These are phyloP conservation scores for Acanthamoeba culbertsoni DNA, from an alignment of 208 protist species.

Conservation along the genomic window DNA sequence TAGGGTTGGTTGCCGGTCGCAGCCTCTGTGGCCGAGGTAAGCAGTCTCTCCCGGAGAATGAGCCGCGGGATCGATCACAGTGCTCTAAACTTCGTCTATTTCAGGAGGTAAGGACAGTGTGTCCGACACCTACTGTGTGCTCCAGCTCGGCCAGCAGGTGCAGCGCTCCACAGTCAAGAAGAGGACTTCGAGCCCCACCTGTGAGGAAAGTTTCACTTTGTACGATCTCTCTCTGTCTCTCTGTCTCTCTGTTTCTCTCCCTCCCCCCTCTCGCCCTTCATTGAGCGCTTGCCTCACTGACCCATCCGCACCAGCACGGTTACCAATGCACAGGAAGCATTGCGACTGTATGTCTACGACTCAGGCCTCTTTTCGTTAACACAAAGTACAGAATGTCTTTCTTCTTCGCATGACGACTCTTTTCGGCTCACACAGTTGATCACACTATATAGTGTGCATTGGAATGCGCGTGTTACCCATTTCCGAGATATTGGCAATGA, in stretches of 20 bases:
- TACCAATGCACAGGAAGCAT: neutral
- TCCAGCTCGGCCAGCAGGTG: constrained; percentile 25
- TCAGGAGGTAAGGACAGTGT: neutral
- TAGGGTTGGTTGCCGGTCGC: neutral
- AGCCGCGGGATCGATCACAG: neutral
- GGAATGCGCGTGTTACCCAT: neutral
- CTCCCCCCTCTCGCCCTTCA: neutral
- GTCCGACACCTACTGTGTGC: neutral
- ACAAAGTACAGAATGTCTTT: neutral
- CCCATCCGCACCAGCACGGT: too few relatives aligned
- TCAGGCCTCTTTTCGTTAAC: neutral
- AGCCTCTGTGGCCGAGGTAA: neutral
- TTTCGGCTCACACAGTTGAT: neutral
- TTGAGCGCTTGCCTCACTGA: too few relatives aligned
- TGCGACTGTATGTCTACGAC: constrained; percentile 1
- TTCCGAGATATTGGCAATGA: constrained; percentile 15
- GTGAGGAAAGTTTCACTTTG: constrained; percentile 32
- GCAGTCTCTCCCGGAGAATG: too few relatives aligned
- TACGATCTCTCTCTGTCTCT: neutral
- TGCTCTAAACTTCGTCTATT: neutral
- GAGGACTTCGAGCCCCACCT: neutral
- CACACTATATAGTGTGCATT: neutral
- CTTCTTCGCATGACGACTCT: neutral
- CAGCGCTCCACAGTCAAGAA: neutral
- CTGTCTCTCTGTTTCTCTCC: neutral